phyloP scores from a whole-genome alignment of 1,284 basidiomycete species.

The Sutorius eximius region DNA sequence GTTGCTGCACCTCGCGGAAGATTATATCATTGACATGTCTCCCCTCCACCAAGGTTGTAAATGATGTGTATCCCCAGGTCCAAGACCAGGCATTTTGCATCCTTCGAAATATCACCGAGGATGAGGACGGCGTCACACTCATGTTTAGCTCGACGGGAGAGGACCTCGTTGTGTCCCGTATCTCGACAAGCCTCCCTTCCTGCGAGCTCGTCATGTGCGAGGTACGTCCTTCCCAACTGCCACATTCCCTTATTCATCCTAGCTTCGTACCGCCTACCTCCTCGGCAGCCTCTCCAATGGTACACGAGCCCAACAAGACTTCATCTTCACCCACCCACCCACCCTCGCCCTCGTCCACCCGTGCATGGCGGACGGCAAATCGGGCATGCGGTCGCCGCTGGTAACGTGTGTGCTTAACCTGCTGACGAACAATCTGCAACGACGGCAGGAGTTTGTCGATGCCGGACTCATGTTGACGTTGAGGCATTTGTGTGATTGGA shows the following conservation, averaged over 20 bases:
- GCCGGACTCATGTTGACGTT: slow-evolving; percentile 46
- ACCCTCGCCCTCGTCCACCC: slow-evolving; percentile 53
- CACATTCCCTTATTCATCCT: neutral
- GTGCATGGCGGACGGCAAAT: slow-evolving; percentile 55
- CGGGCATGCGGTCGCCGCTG: slow-evolving; percentile 59
- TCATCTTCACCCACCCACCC: slow-evolving; percentile 48
- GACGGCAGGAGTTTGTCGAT: slow-evolving; percentile 41
- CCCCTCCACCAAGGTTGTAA: slow-evolving; percentile 43
- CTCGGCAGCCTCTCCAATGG: slow-evolving; percentile 69
- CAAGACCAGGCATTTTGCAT: slow-evolving; percentile 70
- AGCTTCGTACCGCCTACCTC: slow-evolving; percentile 50
- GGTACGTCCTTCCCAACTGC: slow-evolving; percentile 32
- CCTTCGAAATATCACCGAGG: slow-evolving; percentile 61
- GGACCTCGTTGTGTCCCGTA: slow-evolving; percentile 43
- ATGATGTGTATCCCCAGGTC: slow-evolving; percentile 49
- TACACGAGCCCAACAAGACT: slow-evolving; percentile 43
- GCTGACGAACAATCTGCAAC: slow-evolving; percentile 36
- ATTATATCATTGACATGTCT: neutral
- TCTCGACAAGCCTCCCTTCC: slow-evolving; percentile 48
- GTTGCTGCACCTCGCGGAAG: slow-evolving; percentile 23
- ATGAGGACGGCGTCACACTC: slow-evolving; percentile 59
- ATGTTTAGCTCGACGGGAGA: slow-evolving; percentile 53
- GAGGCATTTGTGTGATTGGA: slow-evolving; percentile 53
- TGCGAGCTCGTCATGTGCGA: slow-evolving; percentile 55
- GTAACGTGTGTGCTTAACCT: slow-evolving; percentile 59